These are phyloP conservation scores for Cyberlindnera maritima DNA, from an alignment of 805 yeast genomes.

Conservation along the genomic window DNA sequence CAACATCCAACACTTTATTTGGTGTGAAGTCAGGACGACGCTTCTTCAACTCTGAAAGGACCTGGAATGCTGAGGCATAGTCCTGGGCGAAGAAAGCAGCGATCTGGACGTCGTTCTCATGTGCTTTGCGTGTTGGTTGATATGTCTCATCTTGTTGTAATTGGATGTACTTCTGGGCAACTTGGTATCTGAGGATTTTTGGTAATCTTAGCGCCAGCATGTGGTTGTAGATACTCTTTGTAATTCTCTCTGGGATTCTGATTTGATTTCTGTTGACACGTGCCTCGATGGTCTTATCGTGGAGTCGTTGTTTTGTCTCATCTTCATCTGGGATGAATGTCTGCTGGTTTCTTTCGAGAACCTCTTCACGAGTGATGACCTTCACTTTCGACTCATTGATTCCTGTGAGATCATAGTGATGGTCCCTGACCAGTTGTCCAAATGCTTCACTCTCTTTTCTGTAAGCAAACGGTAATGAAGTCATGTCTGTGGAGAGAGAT, in stretches of 20 bases:
- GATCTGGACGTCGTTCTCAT: slow-evolving; percentile 76
- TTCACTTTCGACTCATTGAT: slow-evolving; percentile 27
- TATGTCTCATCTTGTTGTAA: slow-evolving; percentile 55
- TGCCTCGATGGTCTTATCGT: slow-evolving; percentile 56
- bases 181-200: slow-evolving; percentile 57
- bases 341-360: slow-evolving; percentile 15
- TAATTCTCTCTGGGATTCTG: slow-evolving; percentile 52
- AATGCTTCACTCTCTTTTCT: slow-evolving; percentile 38
- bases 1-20: slow-evolving; percentile 66
- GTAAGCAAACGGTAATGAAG: slow-evolving; percentile 32
- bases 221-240: slow-evolving; percentile 60
- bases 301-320: slow-evolving; percentile 37
- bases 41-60: slow-evolving; percentile 60
- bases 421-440: slow-evolving; percentile 41
- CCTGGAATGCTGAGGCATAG: slow-evolving; percentile 67
- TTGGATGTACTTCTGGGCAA: slow-evolving; percentile 51
- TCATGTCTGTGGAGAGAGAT: slow-evolving; percentile 14
- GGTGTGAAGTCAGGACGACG: slow-evolving; percentile 65
- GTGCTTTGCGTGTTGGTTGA: slow-evolving; percentile 38
- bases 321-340: not conserved
- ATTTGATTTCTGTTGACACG: slow-evolving; percentile 49
- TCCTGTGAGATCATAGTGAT: slow-evolving; percentile 33
- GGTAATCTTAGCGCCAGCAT: slow-evolving; percentile 63
- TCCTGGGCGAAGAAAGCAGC: slow-evolving; percentile 80
- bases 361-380: slow-evolving; percentile 37